Conservation (phyloP, 192 early-diverging fungal species). For the Lunasporangiospora selenospora region DNA sequence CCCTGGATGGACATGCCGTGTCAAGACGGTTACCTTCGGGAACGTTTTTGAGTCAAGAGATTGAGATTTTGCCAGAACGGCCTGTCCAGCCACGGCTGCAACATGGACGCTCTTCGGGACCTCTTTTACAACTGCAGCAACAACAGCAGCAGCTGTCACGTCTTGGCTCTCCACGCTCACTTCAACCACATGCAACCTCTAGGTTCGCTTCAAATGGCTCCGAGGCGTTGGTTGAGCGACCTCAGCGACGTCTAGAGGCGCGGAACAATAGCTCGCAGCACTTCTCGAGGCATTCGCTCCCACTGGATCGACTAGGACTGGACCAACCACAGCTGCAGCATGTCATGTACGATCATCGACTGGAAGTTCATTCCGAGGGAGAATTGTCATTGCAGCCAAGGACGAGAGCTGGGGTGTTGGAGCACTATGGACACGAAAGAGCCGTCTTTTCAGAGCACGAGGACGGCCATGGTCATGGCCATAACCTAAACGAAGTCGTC, state of each 20-base stretch:
- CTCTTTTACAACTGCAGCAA: background rate
- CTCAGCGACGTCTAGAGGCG: conserved; percentile 21
- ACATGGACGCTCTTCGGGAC: background rate
- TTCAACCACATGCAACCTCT: background rate
- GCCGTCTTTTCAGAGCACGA: background rate
- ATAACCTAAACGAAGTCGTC: background rate
- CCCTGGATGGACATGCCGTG: background rate
- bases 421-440: background rate
- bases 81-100: conserved; percentile 9
- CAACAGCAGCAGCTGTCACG: background rate
- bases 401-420: no score
- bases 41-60: conserved; percentile 15
- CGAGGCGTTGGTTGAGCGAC: background rate
- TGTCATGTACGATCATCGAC: no score
- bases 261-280: conserved; percentile 31
- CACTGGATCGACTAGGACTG: conserved; percentile 13
- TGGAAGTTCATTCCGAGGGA: no score
- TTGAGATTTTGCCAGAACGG: no score
- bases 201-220: background rate
- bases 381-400: no score
- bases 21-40: background rate
- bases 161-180: background rate
- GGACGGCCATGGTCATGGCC: background rate
- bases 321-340: background rate
- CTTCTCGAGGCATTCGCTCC: conserved; percentile 10